These are phyloP conservation scores for Hypoxylon sp. DNA, from an alignment of 2,329 filamentous ascomycete species.

Conservation along the genomic window DNA sequence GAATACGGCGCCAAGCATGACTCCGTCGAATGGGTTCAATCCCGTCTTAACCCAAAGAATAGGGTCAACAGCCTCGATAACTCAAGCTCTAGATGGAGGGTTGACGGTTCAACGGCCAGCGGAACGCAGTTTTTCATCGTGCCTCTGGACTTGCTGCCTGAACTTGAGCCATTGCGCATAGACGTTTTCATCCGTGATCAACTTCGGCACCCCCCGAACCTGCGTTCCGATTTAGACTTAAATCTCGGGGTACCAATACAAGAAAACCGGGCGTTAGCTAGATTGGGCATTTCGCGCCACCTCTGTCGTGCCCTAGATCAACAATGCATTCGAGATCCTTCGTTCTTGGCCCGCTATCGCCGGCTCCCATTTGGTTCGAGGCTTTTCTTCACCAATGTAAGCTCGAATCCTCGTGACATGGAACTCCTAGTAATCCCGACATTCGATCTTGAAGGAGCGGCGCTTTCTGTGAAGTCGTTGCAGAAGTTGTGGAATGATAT, in stretches of 20 bases:
- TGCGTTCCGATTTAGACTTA: conserved; percentile 2
- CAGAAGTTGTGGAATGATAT: conserved; percentile 3
- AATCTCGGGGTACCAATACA: neutral
- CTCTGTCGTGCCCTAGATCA: conserved; percentile 13
- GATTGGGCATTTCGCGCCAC: conserved; percentile 6
- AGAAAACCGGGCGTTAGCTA: conserved; percentile 9
- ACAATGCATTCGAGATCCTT: neutral
- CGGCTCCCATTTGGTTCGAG: conserved; percentile 6
- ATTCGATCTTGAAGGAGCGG: conserved; percentile 5
- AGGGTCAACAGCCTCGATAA: conserved; percentile 5
- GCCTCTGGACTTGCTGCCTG: neutral
- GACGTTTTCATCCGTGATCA: conserved; percentile 11
- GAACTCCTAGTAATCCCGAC: neutral
- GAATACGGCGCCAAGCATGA: neutral
- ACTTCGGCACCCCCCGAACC: conserved; percentile 2
- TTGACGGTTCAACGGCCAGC: neutral
- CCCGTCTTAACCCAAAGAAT: conserved; percentile 8
- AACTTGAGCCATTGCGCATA: conserved; percentile 1
- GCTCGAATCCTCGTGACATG: neutral
- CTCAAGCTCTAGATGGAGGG: conserved; percentile 1
- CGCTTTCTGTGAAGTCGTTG: neutral
- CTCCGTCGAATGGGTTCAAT: neutral
- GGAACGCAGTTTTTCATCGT: conserved; percentile 15
- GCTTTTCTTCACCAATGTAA: conserved; percentile 4
- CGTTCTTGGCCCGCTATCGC: neutral